Evolutionary conservation across 805 yeast species (phyloP), one percentile per base, ranked within the genome.

Genomic region (Monosporozyma unispora): DNA sequence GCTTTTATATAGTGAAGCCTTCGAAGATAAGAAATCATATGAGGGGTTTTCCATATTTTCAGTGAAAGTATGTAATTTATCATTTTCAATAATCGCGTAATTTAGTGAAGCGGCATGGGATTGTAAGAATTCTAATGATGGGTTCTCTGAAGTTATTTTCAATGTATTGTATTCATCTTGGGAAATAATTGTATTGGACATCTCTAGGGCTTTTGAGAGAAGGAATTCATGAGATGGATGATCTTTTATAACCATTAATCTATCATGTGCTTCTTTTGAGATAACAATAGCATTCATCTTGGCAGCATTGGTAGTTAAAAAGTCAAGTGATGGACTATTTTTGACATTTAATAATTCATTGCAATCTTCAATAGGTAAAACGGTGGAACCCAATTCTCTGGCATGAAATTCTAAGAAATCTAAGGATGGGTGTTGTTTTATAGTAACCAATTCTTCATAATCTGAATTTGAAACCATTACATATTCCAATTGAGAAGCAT

Each of bases 151-250:
- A 19, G 14, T 21, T 3, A 14, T 11, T 21, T 21, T 29, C 18
- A 44, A 23, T n/a, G 12, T 25, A n/a, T 19, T 14, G n/a, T 44
- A 44, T 14, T 40, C 49, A 18, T 14, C n/a, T 7, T 29, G 29
- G n/a, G 42, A 21, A 27, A 47, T 7, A 4, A 50, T 10, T 14
- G 11, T n/a, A 10, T 44, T 35, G 2, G 31, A 28, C 21, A 35
- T 14, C 31, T 9, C 22, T 9, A 23, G 22, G 12, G 50, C 46
- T 16, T 47, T 47, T 10, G 28, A 11, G 3, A 27, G 8, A 12
- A 44, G 35, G 25, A 44, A 47, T 16, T 44, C 41, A 6, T 64
- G 19, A 2, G 57, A 54, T 2, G 68, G 68, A 18, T 19, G 29
- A n/a, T n/a, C n/a, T n/a, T n/a, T n/a, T n/a, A n/a, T n/a, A n/a